phyloP scores from a whole-genome alignment of 164 flowering plant species.

The Platanus orientalis region DNA sequence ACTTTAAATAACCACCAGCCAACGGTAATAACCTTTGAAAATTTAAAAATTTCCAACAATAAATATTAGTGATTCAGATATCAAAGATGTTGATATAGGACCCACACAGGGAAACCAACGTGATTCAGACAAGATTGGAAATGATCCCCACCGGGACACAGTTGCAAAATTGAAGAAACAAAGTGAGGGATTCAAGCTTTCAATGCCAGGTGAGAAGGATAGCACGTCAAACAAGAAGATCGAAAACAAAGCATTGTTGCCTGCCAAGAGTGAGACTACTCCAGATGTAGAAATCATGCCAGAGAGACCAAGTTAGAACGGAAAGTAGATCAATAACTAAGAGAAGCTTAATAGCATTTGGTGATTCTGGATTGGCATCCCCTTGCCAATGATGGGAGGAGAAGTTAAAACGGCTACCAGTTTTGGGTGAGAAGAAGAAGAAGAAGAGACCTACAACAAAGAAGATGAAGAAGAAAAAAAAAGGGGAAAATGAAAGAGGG shows the following conservation, averaged over 20 bases:
- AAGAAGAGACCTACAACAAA: too few relatives aligned
- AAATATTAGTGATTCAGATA: conserved; percentile 33
- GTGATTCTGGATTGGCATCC: conserved; percentile 7
- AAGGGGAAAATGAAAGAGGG: too few relatives aligned
- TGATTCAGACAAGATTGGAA: conserved; percentile 27
- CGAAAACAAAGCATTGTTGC: conserved; percentile 49
- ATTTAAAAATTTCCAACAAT: too few relatives aligned
- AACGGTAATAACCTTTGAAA: too few relatives aligned
- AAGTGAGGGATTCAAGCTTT: conserved; percentile 95
- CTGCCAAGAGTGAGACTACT: conserved; percentile 38
- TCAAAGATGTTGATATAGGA: conserved; percentile 33
- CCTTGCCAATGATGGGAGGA: too few relatives aligned
- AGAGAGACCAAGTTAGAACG: conserved; percentile 87
- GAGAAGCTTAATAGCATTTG: not conserved
- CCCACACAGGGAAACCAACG: conserved; percentile 8
- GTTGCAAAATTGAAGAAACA: conserved; percentile 89
- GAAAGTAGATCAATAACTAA: conserved; percentile 80
- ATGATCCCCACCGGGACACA: conserved; percentile 78
- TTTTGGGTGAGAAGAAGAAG: too few relatives aligned
- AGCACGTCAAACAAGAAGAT: conserved; percentile 37
- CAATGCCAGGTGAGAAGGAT: conserved; percentile 90
- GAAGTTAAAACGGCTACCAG: too few relatives aligned
- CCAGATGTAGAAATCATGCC: conserved; percentile 57
- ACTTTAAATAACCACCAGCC: too few relatives aligned
- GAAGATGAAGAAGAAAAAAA: too few relatives aligned